Percentiles rank a stretch among this genome's conserved stretches.
These are phyloP conservation scores for Tagetes erecta DNA, from an alignment of 129 eudicot species.

Conservation along the genomic window DNA sequence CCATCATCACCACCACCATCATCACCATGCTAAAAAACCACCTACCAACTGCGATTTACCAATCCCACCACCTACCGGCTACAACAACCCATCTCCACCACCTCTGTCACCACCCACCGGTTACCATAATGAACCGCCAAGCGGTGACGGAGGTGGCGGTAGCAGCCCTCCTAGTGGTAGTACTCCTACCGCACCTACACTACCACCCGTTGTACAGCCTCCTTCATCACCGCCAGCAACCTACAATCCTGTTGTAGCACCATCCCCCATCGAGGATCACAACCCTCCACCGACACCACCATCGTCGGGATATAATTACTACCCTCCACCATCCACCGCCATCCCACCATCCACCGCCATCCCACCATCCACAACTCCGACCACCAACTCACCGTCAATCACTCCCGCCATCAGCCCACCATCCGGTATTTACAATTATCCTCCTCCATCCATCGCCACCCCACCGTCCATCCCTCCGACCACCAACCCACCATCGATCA, in stretches of 20 bases:
- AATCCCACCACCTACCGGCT: not conserved
- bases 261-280: slow-evolving; percentile 15
- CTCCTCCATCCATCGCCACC: not conserved
- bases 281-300: slow-evolving; percentile 18
- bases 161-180: not conserved
- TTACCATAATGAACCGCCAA: slow-evolving; percentile 15
- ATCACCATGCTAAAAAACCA: slow-evolving; percentile 35
- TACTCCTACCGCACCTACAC: slow-evolving; percentile 9
- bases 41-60: slow-evolving; percentile 52
- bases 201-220: slow-evolving; percentile 14
- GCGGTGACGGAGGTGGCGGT: slow-evolving; percentile 7
- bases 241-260: slow-evolving; percentile 18
- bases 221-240: slow-evolving; percentile 34
- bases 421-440: slow-evolving; percentile 2
- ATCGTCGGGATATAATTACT: not conserved
- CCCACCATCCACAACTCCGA: slow-evolving; percentile 1
- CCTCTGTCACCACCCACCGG: slow-evolving; percentile 31
- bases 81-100: slow-evolving; percentile 32
- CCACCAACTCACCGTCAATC: not conserved
- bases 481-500: not conserved
- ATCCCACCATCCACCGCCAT: not conserved
- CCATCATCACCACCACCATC: slow-evolving; percentile 15
- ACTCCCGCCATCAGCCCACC: slow-evolving; percentile 25
- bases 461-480: slow-evolving; percentile 1
- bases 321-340: no score